phyloP scores from a whole-genome alignment of 805 yeast genomes.

The Sporopachydermia quercuum region DNA sequence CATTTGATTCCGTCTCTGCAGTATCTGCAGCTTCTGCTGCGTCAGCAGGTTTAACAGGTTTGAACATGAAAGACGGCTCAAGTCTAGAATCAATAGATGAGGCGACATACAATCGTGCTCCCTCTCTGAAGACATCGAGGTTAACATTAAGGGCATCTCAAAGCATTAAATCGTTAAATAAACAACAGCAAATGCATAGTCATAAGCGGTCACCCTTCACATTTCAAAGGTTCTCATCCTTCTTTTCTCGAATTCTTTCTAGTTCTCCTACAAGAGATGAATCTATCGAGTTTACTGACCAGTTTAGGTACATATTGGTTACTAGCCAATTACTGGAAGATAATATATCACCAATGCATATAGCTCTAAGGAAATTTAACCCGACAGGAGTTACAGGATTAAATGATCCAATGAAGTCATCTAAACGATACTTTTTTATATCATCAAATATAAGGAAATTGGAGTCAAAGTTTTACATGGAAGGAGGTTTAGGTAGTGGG shows the following conservation, averaged over 20 bases:
- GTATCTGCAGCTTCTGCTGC: too few relatives aligned
- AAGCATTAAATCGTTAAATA: neutral
- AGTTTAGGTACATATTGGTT: constrained; percentile 33
- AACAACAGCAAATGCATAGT: neutral
- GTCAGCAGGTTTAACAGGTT: too few relatives aligned
- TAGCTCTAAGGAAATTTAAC: constrained; percentile 3
- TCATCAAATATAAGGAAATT: constrained; percentile 4
- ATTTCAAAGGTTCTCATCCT: neutral
- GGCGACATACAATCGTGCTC: too few relatives aligned
- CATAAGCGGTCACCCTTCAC: neutral
- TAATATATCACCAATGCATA: constrained; percentile 16
- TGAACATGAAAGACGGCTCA: too few relatives aligned
- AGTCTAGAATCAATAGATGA: too few relatives aligned
- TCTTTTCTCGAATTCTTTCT: neutral
- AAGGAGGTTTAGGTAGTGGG: constrained; percentile 2
- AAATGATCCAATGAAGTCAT: constrained; percentile 7
- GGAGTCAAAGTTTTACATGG: constrained; percentile 2
- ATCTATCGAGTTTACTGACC: constrained; percentile 26
- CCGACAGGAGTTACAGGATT: constrained; percentile 10
- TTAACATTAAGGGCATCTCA: neutral
- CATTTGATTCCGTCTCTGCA: too few relatives aligned
- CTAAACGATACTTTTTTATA: constrained; percentile 7
- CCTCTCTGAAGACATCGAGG: too few relatives aligned
- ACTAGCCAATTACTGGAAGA: constrained; percentile 33
- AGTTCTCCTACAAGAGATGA: neutral